A percentile compares a stretch with the other conserved stretches of the same genome.
Evolutionary conservation across 2,329 filamentous ascomycete genomes (phyloP).

Genomic region (Aspergillus vadensis): DNA sequence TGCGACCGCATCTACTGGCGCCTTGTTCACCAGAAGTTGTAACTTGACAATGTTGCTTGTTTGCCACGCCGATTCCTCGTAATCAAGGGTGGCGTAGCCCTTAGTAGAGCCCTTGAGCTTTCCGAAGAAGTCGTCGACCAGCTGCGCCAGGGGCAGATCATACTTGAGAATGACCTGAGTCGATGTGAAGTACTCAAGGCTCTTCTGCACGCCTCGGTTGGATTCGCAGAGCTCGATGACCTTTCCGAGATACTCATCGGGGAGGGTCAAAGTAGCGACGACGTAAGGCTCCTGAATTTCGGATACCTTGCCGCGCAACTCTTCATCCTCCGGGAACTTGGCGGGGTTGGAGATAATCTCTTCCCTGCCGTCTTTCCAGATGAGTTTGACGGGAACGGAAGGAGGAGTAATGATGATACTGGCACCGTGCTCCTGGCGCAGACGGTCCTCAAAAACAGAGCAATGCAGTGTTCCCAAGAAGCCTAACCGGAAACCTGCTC

Average conservation of each 20-base stretch:
- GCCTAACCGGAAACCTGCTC: conserved; percentile 89
- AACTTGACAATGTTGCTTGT: conserved; percentile 80
- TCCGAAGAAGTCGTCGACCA: conserved; percentile 97
- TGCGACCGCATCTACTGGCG: conserved; percentile 90
- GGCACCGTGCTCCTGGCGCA: conserved; percentile 90
- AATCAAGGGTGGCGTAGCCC: conserved; percentile 93
- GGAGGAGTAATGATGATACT: conserved; percentile 97
- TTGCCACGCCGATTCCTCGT: conserved; percentile 91
- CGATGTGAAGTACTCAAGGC: conserved; percentile 85
- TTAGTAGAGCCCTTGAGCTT: conserved; percentile 93
- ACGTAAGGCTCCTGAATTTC: conserved; percentile 76
- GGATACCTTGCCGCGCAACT: conserved; percentile 55
- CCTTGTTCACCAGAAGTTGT: conserved; percentile 89
- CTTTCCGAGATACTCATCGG: conserved; percentile 89
- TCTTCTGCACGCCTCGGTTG: conserved; percentile 83
- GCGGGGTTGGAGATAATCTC: conserved; percentile 81
- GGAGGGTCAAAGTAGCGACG: conserved; percentile 80
- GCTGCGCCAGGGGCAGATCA: conserved; percentile 78
- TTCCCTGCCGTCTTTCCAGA: conserved; percentile 76
- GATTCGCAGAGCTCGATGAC: conserved; percentile 93
- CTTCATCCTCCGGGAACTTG: conserved; percentile 77
- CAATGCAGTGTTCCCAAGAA: conserved; percentile 97
- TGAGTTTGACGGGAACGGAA: conserved; percentile 85
- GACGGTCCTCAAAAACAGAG: conserved; percentile 96
- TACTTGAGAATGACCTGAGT: conserved; percentile 96